These are phyloP conservation scores for Dendrothele bispora DNA, from an alignment of 768 basidiomycete genomes.

Conservation along the genomic window DNA sequence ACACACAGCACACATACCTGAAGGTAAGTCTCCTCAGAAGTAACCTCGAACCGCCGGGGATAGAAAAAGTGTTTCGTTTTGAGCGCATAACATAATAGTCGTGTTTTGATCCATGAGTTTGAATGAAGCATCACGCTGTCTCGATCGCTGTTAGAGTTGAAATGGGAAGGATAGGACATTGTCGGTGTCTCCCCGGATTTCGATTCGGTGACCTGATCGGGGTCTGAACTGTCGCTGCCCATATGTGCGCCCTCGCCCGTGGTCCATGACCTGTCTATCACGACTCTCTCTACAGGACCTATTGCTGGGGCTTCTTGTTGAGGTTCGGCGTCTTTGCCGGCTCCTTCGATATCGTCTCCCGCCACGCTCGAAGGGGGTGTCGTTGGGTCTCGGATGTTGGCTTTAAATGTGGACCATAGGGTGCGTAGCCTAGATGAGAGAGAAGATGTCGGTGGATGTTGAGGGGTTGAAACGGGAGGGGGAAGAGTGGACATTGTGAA, in stretches of 20 bases:
- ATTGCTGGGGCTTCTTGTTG: not conserved
- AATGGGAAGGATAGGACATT: not conserved
- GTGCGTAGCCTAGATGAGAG: too few species aligned
- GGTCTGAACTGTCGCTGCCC: too few species aligned
- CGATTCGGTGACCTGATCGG: not conserved
- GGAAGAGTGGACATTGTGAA: too few species aligned
- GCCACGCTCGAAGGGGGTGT: too few species aligned
- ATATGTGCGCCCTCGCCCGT: too few species aligned
- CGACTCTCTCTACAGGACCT: not conserved
- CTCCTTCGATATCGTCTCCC: too few species aligned
- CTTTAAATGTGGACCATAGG: too few species aligned
- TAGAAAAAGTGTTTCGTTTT: not conserved
- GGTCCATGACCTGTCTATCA: not conserved
- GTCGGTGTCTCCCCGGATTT: not conserved
- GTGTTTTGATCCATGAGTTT: not conserved
- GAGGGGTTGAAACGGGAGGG: too few species aligned
- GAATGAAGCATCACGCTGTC: not conserved
- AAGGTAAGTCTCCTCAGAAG: not conserved
- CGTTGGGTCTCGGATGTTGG: too few species aligned
- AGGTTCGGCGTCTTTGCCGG: too few species aligned
- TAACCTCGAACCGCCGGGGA: not conserved
- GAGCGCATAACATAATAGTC: not conserved
- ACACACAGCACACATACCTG: not conserved
- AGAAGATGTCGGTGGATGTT: too few species aligned
- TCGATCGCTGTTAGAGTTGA: not conserved